Evolutionary conservation across 2,329 filamentous ascomycete species (phyloP), one percentile per base, ranked within the genome.

Genomic region (Talaromyces sp.): DNA sequence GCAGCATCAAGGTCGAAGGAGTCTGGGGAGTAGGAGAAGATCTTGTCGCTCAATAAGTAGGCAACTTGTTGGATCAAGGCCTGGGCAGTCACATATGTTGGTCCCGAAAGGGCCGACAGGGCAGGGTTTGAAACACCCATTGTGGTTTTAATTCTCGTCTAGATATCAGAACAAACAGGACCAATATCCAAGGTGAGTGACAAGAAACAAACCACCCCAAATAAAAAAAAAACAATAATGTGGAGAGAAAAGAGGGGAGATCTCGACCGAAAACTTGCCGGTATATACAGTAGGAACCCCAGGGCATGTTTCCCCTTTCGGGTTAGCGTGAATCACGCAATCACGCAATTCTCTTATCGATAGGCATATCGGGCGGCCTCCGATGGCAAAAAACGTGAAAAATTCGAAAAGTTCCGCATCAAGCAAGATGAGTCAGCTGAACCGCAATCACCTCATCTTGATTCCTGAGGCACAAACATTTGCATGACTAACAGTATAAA

Each of bases 21-120:
- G 68, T 96, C 90, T 24, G 92, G 91, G 2, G 93, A 97, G 80
- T 96, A 97, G 51, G 92, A 89, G 79, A 96, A 99, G 77, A 97
- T 86, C 81, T 96, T 96, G 80, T 97, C 92, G 51, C 93, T 97
- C 56, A 99, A 82, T 59, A 90, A 85, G 77, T 96, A 99, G 56
- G 93, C 91, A 60, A 97, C 88, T 76, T 99, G 94, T 79, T 99
- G 94, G 60, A 97, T 88, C 51, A 99, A 84, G 19, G 91, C 86
- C 77, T 99, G 94, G 27, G 91, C 90, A 36, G 93, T 97, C 56
- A 93, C 83, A 76, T 99, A 99, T 51, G 90, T 94, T 62, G 93
- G 90, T 14, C 93, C 94, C 55, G 83, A 86, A 72, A 97, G 89
- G 54, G 78, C 78, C 49, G 76, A 75, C 54, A 85, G 72, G 30